phyloP scores from a whole-genome alignment of 2,329 filamentous ascomycete species.

The Microcyclosporella mali region DNA sequence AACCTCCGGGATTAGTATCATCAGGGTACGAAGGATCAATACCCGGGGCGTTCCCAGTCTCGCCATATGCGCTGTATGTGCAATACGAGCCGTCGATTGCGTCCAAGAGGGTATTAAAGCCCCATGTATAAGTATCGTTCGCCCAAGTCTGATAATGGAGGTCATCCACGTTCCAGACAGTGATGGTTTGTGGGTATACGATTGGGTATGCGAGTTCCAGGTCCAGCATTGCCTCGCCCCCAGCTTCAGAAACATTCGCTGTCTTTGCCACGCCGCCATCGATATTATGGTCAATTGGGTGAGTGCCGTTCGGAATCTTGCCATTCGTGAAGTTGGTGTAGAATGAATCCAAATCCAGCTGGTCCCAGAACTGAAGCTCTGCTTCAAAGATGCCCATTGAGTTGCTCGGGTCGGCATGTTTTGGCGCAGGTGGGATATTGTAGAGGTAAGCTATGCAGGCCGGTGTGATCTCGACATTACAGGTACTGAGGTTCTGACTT shows the following conservation, averaged over 20 bases:
- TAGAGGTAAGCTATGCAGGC: slow-evolving; percentile 23
- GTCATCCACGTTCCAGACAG: slow-evolving; percentile 45
- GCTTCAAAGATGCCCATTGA: slow-evolving; percentile 38
- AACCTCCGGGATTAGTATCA: slow-evolving; percentile 8
- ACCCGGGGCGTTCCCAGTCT: slow-evolving; percentile 36
- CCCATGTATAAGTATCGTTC: slow-evolving; percentile 24
- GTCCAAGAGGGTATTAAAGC: slow-evolving; percentile 43
- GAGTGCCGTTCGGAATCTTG: slow-evolving; percentile 17
- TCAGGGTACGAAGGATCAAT: slow-evolving; percentile 14
- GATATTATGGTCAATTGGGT: slow-evolving; percentile 22
- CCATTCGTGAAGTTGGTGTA: slow-evolving; percentile 29
- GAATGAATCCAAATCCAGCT: slow-evolving; percentile 41
- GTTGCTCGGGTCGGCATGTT: slow-evolving; percentile 13
- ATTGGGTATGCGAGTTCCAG: slow-evolving; percentile 45
- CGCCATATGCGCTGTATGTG: slow-evolving; percentile 32
- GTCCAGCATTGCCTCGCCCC: slow-evolving; percentile 43
- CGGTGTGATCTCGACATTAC: slow-evolving; percentile 20
- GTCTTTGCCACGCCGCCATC: slow-evolving; percentile 32
- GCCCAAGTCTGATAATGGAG: slow-evolving; percentile 35
- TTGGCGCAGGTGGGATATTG: slow-evolving; percentile 15
- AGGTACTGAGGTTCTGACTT: slow-evolving; percentile 10
- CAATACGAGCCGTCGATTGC: slow-evolving; percentile 52
- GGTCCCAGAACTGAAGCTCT: slow-evolving; percentile 38
- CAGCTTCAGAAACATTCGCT: slow-evolving; percentile 23
- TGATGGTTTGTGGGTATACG: slow-evolving; percentile 45